These are phyloP conservation scores for Leccinum olivaceopallidum DNA, from an alignment of 768 basidiomycete genomes.

Conservation along the genomic window DNA sequence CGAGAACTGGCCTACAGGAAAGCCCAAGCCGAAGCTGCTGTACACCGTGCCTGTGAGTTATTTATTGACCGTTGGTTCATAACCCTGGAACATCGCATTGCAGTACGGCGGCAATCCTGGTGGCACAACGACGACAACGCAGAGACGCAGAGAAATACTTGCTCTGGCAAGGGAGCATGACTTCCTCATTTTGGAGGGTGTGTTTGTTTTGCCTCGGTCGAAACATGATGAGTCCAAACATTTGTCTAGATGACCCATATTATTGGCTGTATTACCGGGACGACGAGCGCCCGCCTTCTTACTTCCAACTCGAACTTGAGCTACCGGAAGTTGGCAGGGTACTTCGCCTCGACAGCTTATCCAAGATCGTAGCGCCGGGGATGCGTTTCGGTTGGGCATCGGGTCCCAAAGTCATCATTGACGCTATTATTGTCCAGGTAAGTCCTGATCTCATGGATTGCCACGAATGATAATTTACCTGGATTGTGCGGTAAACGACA, in stretches of 20 bases:
- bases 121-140: constrained; percentile 67
- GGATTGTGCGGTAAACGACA: constrained; percentile 23
- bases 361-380: constrained; percentile 34
- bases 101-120: constrained; percentile 81
- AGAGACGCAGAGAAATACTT: constrained; percentile 64
- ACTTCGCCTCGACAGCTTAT: constrained; percentile 81
- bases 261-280: constrained; percentile 67
- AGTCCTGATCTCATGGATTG: too few relatives aligned
- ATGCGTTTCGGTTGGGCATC: too few relatives aligned
- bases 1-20: constrained; percentile 64
- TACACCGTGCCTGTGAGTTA: constrained; percentile 67
- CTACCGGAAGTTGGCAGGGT: constrained; percentile 34
- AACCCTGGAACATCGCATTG: neutral
- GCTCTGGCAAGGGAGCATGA: constrained; percentile 63
- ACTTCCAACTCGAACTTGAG: neutral
- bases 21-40: constrained; percentile 67
- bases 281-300: constrained; percentile 38
- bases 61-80: neutral
- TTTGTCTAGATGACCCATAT: constrained; percentile 62
- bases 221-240: neutral
- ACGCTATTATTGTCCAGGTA: too few relatives aligned
- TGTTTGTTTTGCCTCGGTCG: neutral
- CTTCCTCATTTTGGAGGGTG: constrained; percentile 79
- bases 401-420: too few relatives aligned
- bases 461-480: neutral